These are phyloP conservation scores for Talaromyces nanjingensis DNA, from an alignment of 495 filamentous ascomycete species.

Conservation along the genomic window DNA sequence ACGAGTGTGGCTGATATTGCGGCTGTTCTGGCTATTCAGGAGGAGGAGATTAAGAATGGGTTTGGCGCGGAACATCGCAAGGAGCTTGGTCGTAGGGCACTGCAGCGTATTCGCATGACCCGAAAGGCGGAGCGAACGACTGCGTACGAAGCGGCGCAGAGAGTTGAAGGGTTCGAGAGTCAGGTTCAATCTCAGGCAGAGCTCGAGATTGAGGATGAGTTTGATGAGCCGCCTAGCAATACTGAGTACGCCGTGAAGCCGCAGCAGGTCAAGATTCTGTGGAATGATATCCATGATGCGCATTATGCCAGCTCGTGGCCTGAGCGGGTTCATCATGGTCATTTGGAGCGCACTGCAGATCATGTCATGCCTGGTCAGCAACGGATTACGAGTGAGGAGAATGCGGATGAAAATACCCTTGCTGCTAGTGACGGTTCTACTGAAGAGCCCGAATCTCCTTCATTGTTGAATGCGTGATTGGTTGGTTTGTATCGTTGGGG, in stretches of 20 bases:
- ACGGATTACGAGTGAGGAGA: constrained; percentile 21
- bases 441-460: background rate
- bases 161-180: constrained; percentile 23
- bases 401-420: constrained; percentile 27
- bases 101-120: constrained; percentile 25
- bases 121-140: constrained; percentile 32
- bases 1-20: constrained; percentile 84
- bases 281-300: constrained; percentile 60
- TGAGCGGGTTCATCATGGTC: constrained; percentile 56
- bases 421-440: constrained; percentile 38
- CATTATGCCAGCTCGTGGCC: constrained; percentile 64
- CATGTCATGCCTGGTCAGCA: constrained; percentile 32
- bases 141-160: constrained; percentile 24
- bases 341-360: constrained; percentile 29
- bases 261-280: constrained; percentile 53
- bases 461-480: background rate
- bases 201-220: constrained; percentile 23
- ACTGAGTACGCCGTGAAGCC: constrained; percentile 18
- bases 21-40: constrained; percentile 59
- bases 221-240: constrained; percentile 9
- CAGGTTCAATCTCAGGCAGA: constrained; percentile 18
- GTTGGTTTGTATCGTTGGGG: background rate
- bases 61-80: constrained; percentile 24
- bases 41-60: constrained; percentile 25
- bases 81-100: constrained; percentile 26